These are phyloP conservation scores for Byssothecium circinans DNA, from an alignment of 2,329 filamentous ascomycete genomes.

Conservation along the genomic window DNA sequence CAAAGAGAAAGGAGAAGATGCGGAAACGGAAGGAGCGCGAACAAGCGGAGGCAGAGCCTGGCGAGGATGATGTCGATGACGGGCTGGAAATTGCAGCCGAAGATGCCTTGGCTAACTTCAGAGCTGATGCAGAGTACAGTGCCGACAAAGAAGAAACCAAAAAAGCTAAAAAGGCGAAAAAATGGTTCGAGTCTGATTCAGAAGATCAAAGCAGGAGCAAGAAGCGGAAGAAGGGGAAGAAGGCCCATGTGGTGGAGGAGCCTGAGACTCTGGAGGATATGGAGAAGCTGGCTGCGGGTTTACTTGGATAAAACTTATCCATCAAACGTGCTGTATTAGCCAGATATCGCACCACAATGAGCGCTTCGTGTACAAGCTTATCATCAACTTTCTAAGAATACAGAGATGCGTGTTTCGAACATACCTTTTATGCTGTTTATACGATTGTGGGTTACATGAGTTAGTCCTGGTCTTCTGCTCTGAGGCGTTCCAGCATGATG, in stretches of 20 bases:
- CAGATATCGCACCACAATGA: no score
- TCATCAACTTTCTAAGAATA: no score
- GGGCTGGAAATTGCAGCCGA: conserved; percentile 37
- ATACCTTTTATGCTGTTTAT: no score
- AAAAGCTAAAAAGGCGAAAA: conserved; percentile 68
- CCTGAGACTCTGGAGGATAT: conserved; percentile 79
- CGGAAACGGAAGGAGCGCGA: conserved; percentile 72
- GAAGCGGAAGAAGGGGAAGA: conserved; percentile 51
- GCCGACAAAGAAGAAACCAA: conserved; percentile 50
- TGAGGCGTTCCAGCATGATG: no score
- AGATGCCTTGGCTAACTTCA: conserved; percentile 48
- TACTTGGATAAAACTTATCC: conserved; percentile 54
- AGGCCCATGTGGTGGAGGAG: conserved; percentile 60
- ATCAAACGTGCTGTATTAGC: no score
- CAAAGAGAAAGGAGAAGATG: conserved; percentile 75
- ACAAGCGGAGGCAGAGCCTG: conserved; percentile 51
- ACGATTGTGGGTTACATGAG: no score
- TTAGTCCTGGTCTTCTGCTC: no score
- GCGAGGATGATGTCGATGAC: conserved; percentile 24
- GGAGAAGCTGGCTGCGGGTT: conserved; percentile 72
- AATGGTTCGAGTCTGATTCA: conserved; percentile 74
- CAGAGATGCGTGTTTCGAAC: no score
- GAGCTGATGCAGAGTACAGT: conserved; percentile 44
- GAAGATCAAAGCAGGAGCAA: conserved; percentile 51
- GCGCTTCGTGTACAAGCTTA: no score